These are phyloP conservation scores for Fusarium sp. DNA, from an alignment of 2,329 filamentous ascomycete species.

Conservation along the genomic window DNA sequence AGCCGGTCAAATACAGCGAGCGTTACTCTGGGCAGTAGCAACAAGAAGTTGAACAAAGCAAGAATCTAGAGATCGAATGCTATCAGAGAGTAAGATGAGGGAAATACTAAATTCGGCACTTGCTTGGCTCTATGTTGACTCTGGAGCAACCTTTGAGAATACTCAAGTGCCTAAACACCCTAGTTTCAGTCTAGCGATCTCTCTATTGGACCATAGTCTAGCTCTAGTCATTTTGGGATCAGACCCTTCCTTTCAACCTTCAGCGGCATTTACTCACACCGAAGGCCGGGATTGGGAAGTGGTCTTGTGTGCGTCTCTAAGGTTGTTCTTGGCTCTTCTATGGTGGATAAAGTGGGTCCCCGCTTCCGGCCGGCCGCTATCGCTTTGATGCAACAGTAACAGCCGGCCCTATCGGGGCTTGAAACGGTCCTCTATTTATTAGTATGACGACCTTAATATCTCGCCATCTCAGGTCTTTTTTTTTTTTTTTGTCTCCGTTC, in stretches of 20 bases:
- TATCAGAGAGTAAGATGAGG: neutral
- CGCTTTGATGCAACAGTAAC: constrained; percentile 32
- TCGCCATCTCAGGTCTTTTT: constrained; percentile 7
- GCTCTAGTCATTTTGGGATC: neutral
- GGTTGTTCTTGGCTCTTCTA: neutral
- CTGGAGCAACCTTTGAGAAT: neutral
- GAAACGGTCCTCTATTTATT: constrained; percentile 4
- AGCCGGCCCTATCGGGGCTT: constrained; percentile 37
- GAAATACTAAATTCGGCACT: neutral
- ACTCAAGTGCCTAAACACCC: neutral
- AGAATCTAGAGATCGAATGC: neutral
- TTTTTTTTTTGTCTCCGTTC: constrained; percentile 39
- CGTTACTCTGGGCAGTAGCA: neutral
- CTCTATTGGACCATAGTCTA: constrained; percentile 12
- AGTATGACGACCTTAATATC: constrained; percentile 27
- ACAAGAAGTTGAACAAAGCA: neutral
- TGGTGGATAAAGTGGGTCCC: constrained; percentile 23
- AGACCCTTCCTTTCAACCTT: neutral
- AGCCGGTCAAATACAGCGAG: neutral
- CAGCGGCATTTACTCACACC: constrained; percentile 8
- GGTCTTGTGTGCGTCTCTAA: constrained; percentile 4
- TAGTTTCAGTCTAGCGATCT: neutral
- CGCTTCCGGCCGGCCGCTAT: constrained; percentile 37
- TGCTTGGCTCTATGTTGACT: neutral
- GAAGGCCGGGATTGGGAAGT: constrained; percentile 17